Conservation (phyloP, 345 rosid genomes). For the Lepidium didymum region DNA sequence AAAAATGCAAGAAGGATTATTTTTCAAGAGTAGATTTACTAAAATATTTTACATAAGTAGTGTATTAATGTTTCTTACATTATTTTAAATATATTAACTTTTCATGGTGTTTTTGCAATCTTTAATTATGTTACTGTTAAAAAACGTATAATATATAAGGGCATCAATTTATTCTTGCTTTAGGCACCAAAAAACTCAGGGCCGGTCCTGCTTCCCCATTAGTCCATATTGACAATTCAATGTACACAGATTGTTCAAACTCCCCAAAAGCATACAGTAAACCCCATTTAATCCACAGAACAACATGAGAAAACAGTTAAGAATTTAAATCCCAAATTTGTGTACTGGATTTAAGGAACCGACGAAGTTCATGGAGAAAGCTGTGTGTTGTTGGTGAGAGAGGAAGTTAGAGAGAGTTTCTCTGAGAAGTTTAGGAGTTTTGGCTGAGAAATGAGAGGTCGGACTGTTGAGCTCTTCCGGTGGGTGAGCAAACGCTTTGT, state of each 20-base stretch:
- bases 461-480: slow-evolving; percentile 89
- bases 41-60: no score
- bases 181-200: no score
- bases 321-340: neutral
- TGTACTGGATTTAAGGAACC: slow-evolving; percentile 9
- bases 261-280: slow-evolving; percentile 68
- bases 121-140: no score
- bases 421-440: slow-evolving; percentile 46
- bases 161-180: no score
- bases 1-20: no score
- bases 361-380: slow-evolving; percentile 55
- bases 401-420: slow-evolving; percentile 59
- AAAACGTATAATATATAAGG: no score
- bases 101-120: no score
- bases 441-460: slow-evolving; percentile 37
- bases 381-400: slow-evolving; percentile 41
- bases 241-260: slow-evolving; percentile 53
- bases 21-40: no score
- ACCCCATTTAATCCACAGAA: slow-evolving; percentile 80
- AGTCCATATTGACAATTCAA: slow-evolving; percentile 77
- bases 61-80: no score
- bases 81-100: no score
- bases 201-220: no score
- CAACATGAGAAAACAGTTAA: slow-evolving; percentile 36
- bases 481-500: slow-evolving; percentile 58